These are phyloP conservation scores for Candida maris DNA, from an alignment of 805 yeast species.

Conservation along the genomic window DNA sequence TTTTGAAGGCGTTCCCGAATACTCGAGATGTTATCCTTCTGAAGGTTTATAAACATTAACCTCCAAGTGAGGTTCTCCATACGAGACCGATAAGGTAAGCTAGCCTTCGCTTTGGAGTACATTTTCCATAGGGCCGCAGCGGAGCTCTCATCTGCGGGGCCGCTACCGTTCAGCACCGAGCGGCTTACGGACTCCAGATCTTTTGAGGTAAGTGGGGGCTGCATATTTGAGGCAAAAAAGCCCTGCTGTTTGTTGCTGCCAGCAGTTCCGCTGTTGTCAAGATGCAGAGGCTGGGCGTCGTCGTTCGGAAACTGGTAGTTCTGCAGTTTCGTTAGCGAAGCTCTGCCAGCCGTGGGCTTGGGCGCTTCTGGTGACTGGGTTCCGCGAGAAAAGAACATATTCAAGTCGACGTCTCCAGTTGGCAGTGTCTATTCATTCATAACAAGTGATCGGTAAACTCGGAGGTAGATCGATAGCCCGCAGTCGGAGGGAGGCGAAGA, in stretches of 20 bases:
- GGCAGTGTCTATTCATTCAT: too few species aligned
- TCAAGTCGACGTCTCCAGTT: not conserved
- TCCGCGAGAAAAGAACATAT: constrained; percentile 1
- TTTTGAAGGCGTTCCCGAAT: constrained; percentile 2
- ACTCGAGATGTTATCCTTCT: constrained; percentile 8
- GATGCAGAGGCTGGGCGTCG: not conserved
- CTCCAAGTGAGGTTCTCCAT: constrained; percentile 89
- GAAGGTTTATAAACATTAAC: constrained; percentile 58
- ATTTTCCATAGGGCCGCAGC: constrained; percentile 70
- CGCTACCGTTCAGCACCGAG: constrained; percentile 1
- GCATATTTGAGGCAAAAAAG: not conserved
- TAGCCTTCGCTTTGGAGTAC: constrained; percentile 72
- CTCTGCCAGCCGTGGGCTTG: not conserved
- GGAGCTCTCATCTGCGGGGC: constrained; percentile 34
- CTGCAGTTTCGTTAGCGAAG: not conserved
- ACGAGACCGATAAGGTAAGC: constrained; percentile 68
- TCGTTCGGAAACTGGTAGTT: constrained; percentile 2
- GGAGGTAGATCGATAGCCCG: too few species aligned
- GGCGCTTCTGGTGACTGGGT: constrained; percentile 1
- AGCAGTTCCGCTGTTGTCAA: not conserved
- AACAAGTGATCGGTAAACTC: too few species aligned
- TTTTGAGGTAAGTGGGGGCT: constrained; percentile 5
- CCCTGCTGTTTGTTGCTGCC: not conserved
- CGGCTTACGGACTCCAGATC: constrained; percentile 6
- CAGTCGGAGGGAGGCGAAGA: too few species aligned